A percentile compares a stretch with the other conserved stretches of the same genome.
Conservation (phyloP, 2,329 filamentous ascomycete genomes). For the Graphilbum sp. region DNA sequence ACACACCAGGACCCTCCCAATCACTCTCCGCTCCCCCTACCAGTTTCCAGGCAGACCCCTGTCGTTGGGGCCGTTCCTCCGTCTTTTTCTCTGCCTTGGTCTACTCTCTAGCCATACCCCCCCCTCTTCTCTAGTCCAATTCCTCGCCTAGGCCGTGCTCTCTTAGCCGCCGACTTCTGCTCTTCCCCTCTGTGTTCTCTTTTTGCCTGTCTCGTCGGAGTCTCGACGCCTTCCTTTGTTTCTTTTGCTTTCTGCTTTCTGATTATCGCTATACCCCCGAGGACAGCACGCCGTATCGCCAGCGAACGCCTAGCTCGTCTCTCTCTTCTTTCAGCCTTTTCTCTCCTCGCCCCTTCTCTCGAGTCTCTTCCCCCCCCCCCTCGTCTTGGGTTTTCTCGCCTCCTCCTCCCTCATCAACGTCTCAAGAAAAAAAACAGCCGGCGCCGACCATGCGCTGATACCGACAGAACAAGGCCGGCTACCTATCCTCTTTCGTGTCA, state of each 20-base stretch:
- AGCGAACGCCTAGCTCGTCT: neutral
- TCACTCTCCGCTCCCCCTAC: conserved; percentile 5
- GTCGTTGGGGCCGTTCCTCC: conserved; percentile 1
- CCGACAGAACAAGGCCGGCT: neutral
- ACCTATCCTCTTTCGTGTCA: neutral
- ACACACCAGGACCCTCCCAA: conserved; percentile 5
- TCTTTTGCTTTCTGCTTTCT: conserved; percentile 1
- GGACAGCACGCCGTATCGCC: neutral
- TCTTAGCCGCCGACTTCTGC: neutral
- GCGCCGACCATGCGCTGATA: neutral
- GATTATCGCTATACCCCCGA: neutral
- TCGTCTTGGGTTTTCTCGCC: neutral
- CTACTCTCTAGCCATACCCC: neutral
- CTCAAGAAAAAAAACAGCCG: too few species aligned
- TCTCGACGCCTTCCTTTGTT: neutral
- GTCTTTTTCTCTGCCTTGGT: neutral
- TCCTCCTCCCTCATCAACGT: neutral
- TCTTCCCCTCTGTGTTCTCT: neutral
- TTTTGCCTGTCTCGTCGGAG: too few species aligned
- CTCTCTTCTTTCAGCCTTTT: neutral
- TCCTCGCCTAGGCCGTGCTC: neutral
- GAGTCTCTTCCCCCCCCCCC: neutral
- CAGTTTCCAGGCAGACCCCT: conserved; percentile 10
- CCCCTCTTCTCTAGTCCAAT: neutral
- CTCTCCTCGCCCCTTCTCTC: neutral